Conservation (phyloP, 352 stramenopile genomes). For the Phytophthora constricta region DNA sequence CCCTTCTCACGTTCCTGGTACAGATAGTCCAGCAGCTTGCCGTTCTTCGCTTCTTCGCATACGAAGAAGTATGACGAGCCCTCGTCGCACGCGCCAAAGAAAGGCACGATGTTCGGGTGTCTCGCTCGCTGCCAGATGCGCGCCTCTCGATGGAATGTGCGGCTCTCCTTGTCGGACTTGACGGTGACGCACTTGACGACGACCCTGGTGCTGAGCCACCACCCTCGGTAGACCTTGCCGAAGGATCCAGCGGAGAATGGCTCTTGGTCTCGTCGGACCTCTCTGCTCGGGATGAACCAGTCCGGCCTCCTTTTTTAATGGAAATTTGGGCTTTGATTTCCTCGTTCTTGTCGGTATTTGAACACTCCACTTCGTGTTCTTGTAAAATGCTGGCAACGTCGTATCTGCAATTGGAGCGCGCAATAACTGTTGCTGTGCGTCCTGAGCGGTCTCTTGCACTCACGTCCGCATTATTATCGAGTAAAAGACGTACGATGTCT, state of each 20-base stretch:
- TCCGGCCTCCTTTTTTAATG: neutral
- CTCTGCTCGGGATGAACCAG: constrained; percentile 18
- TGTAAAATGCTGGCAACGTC: neutral
- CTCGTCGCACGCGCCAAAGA: constrained; percentile 32
- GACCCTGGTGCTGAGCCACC: constrained; percentile 28
- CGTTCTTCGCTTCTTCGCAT: constrained; percentile 30
- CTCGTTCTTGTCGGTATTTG: neutral
- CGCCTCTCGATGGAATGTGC: constrained; percentile 23
- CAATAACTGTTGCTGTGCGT: constrained; percentile 12
- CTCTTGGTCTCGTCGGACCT: constrained; percentile 18
- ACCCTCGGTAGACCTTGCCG: constrained; percentile 24
- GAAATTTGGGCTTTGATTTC: neutral
- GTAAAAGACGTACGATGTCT: constrained; percentile 15
- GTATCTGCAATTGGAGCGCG: constrained; percentile 12
- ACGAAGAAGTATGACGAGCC: constrained; percentile 31
- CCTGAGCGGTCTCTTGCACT: neutral
- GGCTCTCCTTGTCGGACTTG: constrained; percentile 18
- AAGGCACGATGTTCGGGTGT: constrained; percentile 30
- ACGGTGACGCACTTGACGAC: constrained; percentile 23
- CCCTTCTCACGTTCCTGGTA: constrained; percentile 15
- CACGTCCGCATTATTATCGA: constrained; percentile 6
- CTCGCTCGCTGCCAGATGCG: constrained; percentile 22
- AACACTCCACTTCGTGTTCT: neutral
- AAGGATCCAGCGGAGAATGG: constrained; percentile 24
- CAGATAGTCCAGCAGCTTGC: constrained; percentile 23